phyloP scores from a whole-genome alignment of 306 rosid species.

The Pterocarpus macrocarpus region DNA sequence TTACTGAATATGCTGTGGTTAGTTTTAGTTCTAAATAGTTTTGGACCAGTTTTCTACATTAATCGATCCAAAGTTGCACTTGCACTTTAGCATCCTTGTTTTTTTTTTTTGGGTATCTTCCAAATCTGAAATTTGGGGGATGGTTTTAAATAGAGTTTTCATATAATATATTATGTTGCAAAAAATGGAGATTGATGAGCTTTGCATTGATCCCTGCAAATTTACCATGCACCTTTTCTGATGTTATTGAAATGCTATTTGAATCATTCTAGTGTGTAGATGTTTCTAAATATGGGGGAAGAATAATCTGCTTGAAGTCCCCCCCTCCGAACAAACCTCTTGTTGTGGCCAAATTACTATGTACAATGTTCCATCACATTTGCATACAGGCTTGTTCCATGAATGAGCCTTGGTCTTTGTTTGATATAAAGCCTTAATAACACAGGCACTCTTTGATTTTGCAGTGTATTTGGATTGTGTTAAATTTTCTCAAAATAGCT shows the following conservation, averaged over 20 bases:
- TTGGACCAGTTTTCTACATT: slow-evolving; percentile 1
- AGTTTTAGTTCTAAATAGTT: slow-evolving; percentile 19
- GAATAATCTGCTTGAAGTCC: not conserved
- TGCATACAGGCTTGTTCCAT: slow-evolving; percentile 15
- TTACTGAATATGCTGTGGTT: slow-evolving; percentile 8
- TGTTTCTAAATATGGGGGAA: slow-evolving; percentile 4
- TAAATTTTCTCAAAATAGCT: slow-evolving; percentile 38
- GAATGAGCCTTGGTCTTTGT: slow-evolving; percentile 28
- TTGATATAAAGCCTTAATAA: slow-evolving; percentile 23
- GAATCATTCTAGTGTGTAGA: slow-evolving; percentile 2
- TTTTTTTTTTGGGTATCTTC: not conserved
- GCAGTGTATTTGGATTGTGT: slow-evolving; percentile 17
- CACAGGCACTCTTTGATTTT: not conserved
- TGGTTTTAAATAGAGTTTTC: slow-evolving; percentile 17
- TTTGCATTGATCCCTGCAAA: not conserved
- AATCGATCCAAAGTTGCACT: not conserved
- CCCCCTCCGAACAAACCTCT: not conserved
- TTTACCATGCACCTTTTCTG: slow-evolving; percentile 1
- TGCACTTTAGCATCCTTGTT: not conserved
- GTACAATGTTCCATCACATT: slow-evolving; percentile 26
- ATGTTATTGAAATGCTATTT: slow-evolving; percentile 14
- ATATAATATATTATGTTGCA: slow-evolving; percentile 2
- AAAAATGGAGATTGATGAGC: slow-evolving; percentile 22
- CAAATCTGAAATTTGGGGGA: not conserved
- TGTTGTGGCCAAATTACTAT: slow-evolving; percentile 10